phyloP scores from a whole-genome alignment of 495 filamentous ascomycete genomes.

The Hypoxylon crocopeplum region DNA sequence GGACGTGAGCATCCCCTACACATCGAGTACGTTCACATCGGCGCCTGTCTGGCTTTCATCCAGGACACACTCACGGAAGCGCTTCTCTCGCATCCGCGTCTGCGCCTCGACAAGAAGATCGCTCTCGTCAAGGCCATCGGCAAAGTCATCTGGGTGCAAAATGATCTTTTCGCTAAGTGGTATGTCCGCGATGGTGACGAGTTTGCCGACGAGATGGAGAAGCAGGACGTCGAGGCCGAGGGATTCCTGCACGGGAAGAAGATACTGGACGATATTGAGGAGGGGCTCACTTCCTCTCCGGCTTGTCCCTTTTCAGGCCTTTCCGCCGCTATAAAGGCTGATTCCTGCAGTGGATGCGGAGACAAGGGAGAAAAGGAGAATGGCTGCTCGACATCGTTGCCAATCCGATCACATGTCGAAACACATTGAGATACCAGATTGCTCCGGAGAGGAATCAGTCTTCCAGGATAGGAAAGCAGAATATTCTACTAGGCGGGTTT shows the following conservation, averaged over 20 bases:
- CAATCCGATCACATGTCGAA: constrained; percentile 26
- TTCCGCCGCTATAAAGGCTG: constrained; percentile 18
- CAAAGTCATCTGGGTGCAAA: constrained; percentile 74
- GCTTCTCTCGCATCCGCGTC: constrained; percentile 70
- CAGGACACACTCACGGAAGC: constrained; percentile 78
- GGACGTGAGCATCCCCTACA: constrained; percentile 70
- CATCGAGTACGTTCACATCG: constrained; percentile 79
- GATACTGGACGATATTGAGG: constrained; percentile 46
- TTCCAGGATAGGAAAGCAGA: no score
- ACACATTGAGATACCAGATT: constrained; percentile 5
- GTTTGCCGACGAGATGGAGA: constrained; percentile 65
- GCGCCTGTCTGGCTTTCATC: constrained; percentile 70
- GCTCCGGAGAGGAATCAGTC: background rate
- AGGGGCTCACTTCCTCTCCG: constrained; percentile 18
- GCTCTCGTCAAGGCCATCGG: constrained; percentile 69
- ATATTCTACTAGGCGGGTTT: no score
- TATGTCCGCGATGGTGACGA: constrained; percentile 76
- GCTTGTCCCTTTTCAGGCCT: constrained; percentile 37
- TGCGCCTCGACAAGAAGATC: constrained; percentile 68
- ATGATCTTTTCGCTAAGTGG: constrained; percentile 80
- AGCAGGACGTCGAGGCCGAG: constrained; percentile 63
- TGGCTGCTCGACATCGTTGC: constrained; percentile 18
- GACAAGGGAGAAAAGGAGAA: constrained; percentile 22
- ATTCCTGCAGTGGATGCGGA: constrained; percentile 24
- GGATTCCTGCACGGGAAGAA: constrained; percentile 61